A percentile compares a stretch with the other conserved stretches of the same genome.
Conservation (phyloP, 140 eudicot genomes). For the Senecio squalidus region DNA sequence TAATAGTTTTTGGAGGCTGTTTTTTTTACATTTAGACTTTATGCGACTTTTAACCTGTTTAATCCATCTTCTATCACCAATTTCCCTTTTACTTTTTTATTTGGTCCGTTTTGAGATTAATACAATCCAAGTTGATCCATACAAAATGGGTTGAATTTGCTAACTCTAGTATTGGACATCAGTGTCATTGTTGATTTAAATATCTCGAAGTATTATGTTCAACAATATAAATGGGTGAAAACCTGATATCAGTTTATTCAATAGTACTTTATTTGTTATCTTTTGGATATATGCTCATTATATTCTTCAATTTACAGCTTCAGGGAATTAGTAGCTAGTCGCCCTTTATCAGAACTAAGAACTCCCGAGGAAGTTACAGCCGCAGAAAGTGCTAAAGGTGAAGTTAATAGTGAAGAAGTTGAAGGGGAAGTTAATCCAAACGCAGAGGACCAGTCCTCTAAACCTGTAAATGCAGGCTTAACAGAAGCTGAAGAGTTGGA, state of each 20-base stretch:
- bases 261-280: not conserved
- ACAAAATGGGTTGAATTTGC: too few species aligned
- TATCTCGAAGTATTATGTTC: too few species aligned
- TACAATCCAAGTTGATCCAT: too few species aligned
- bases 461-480: constrained; percentile 63
- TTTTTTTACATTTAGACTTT: too few species aligned
- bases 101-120: too few species aligned
- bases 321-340: constrained; percentile 86
- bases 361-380: constrained; percentile 81
- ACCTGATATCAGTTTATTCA: not conserved
- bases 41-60: too few species aligned
- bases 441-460: constrained; percentile 47
- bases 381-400: constrained; percentile 41
- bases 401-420: constrained; percentile 36
- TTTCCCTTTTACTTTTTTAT: too few species aligned
- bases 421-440: constrained; percentile 73
- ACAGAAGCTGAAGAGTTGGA: constrained; percentile 95
- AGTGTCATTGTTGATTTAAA: too few species aligned
- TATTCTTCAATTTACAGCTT: constrained; percentile 51
- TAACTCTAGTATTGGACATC: too few species aligned
- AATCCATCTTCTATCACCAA: too few species aligned
- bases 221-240: not conserved
- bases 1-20: too few species aligned
- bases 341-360: constrained; percentile 77
- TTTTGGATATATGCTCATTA: not conserved